These are phyloP conservation scores for Escallonia herrerae DNA, from an alignment of 129 eudicot species.

Conservation along the genomic window DNA sequence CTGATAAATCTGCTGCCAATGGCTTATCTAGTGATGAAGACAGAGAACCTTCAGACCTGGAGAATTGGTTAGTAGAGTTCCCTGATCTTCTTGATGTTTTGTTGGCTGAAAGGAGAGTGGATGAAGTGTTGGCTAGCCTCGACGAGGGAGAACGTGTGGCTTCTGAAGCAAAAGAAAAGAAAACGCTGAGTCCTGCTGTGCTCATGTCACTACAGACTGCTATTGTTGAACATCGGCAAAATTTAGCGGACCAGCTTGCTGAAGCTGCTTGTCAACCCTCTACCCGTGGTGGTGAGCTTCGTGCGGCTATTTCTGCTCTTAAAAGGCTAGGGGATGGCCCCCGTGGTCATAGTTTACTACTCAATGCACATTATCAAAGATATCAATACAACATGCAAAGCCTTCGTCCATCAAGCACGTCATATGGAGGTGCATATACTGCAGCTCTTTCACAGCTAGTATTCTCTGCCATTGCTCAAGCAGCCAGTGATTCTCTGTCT, in stretches of 20 bases:
- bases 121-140: constrained; percentile 78
- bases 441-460: constrained; percentile 97
- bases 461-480: constrained; percentile 88
- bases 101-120: constrained; percentile 96
- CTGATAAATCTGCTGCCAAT: constrained; percentile 44
- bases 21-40: constrained; percentile 41
- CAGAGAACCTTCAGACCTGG: constrained; percentile 79
- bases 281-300: constrained; percentile 97
- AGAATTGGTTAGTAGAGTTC: constrained; percentile 77
- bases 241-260: constrained; percentile 96
- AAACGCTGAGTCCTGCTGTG: constrained; percentile 38
- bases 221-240: constrained; percentile 67
- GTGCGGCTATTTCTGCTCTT: constrained; percentile 85
- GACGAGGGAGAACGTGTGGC: constrained; percentile 85
- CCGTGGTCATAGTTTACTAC: constrained; percentile 87
- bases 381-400: constrained; percentile 88
- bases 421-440: constrained; percentile 98
- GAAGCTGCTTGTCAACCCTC: constrained; percentile 98
- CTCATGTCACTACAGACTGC: constrained; percentile 54
- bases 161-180: constrained; percentile 68
- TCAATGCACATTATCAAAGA: constrained; percentile 84
- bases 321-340: constrained; percentile 95
- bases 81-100: constrained; percentile 94
- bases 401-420: constrained; percentile 92
- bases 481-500: constrained; percentile 73